Base-by-base conservation (phyloP, 257 asterid genomes). In the Agastache rugosa region DNA sequence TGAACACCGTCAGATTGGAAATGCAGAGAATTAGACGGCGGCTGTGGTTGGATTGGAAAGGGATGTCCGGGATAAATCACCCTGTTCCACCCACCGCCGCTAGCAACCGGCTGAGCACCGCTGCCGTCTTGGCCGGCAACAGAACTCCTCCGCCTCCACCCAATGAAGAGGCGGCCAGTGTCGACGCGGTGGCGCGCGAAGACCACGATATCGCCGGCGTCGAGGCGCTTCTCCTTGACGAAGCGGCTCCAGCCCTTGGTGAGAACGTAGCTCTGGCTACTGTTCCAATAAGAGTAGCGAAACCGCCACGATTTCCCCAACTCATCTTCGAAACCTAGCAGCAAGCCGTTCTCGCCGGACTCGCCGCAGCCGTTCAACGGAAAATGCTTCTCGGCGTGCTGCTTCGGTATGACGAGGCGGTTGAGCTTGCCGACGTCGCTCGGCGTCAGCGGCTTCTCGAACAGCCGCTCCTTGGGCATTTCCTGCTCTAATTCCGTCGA, bases 221-320 rank as follows among this genome's bases (percentile, higher is more conserved):
- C 95, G 16, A 93, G 96, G 34, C 77, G 78, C 39, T 93, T 93
- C 37, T 93, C 98, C 85, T 93, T 93, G 1, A 93, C 98, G 50
- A 91, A 91, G 1, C 97, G 88, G 87, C 98, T 93, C 98, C 98
- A 93, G 0, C 98, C 98, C 69, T 93, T 93, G 0, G 98, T 93
- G 67, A 93, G 79, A 11, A 93, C 98, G 39, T 93, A 93, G 82
- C 98, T 93, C 72, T 93, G 98, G 81, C 98, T 93, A 17, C 98
- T 93, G 23, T 86, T 93, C 98, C 98, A 93, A 39, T 93, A 93
- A 1, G 98, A 93, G 72, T 93, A 93, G 17, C 98, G 75, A 44
- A 93, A 93, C 53, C 90, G 73, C 98, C 98, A 93, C 1, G 89
- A 68, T 53, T 91, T 93, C 0, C 96, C 98, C 2, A 66, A 35